Conservation (phyloP, 2,329 filamentous ascomycete genomes). For the Arthrobotrys sinensis region DNA sequence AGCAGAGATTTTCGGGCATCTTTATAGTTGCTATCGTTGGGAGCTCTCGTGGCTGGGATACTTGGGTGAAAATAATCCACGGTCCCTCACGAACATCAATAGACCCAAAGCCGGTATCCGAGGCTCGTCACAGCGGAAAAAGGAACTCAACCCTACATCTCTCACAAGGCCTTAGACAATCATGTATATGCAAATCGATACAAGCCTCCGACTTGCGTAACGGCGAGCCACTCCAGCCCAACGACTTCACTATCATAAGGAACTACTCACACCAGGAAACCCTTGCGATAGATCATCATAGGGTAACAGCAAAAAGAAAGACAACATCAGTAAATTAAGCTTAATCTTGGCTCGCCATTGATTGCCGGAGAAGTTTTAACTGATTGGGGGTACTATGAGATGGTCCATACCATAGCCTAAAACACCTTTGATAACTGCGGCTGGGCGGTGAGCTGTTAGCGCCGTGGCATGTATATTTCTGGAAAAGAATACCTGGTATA, state of each 20-base stretch:
- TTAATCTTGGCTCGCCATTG: constrained; percentile 24
- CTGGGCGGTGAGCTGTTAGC: constrained; percentile 3
- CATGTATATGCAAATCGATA: neutral
- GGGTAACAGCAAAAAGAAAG: neutral
- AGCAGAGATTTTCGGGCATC: constrained; percentile 2
- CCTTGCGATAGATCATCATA: constrained; percentile 1
- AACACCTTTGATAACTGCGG: neutral
- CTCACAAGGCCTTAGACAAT: neutral
- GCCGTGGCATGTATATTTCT: constrained; percentile 5
- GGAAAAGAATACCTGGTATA: neutral
- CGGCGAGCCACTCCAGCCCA: neutral
- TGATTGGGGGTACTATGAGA: neutral
- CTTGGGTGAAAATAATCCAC: neutral
- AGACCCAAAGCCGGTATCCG: neutral
- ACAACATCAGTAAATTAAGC: constrained; percentile 5
- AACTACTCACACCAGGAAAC: neutral
- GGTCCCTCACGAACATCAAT: neutral
- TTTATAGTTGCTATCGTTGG: neutral
- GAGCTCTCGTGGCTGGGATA: neutral
- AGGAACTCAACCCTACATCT: neutral
- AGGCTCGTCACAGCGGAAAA: neutral
- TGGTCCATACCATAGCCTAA: neutral
- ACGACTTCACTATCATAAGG: neutral
- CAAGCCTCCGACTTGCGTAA: constrained; percentile 28
- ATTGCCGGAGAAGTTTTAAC: neutral